Evolutionary conservation across 176 grass and related monocot genomes (phyloP).

Genomic region (Canna indica): DNA sequence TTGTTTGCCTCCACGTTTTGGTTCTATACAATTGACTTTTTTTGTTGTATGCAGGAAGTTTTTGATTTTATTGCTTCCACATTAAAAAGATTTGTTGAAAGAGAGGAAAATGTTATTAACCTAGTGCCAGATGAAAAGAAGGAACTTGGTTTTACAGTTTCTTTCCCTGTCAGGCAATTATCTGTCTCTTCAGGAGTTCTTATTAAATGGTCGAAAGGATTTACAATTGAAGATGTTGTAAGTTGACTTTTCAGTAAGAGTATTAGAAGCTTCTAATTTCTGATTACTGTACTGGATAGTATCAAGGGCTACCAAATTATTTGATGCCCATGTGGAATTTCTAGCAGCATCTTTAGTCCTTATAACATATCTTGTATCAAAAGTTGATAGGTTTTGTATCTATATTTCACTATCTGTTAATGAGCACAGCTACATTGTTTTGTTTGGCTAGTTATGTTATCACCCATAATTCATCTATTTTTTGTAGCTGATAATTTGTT

Average conservation of each 20-base stretch:
- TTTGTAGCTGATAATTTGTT: not conserved
- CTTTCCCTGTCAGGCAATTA: constrained; percentile 60
- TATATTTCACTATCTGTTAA: not conserved
- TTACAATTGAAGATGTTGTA: constrained; percentile 76
- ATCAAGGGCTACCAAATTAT: not conserved
- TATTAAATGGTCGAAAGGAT: constrained; percentile 79
- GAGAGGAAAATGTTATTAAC: constrained; percentile 25
- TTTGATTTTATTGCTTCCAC: constrained; percentile 56
- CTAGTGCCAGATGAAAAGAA: constrained; percentile 23
- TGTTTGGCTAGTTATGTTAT: not conserved
- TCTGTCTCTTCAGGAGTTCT: constrained; percentile 73
- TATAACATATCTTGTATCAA: not conserved
- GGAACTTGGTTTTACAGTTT: constrained; percentile 85
- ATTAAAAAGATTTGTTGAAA: constrained; percentile 62
- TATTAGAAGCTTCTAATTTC: not conserved
- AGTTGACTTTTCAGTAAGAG: constrained; percentile 25
- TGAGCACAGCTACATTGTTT: not conserved
- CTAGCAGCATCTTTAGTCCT: not conserved
- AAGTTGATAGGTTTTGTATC: not conserved
- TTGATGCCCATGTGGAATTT: not conserved
- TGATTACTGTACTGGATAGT: not conserved
- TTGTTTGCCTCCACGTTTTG: not conserved
- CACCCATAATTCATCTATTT: not conserved
- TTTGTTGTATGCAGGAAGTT: constrained; percentile 42
- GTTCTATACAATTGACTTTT: not conserved